Evolutionary conservation across 805 yeast species (phyloP), one percentile per base, ranked within the genome.

Genomic region (Barnettozyma botsteinii): DNA sequence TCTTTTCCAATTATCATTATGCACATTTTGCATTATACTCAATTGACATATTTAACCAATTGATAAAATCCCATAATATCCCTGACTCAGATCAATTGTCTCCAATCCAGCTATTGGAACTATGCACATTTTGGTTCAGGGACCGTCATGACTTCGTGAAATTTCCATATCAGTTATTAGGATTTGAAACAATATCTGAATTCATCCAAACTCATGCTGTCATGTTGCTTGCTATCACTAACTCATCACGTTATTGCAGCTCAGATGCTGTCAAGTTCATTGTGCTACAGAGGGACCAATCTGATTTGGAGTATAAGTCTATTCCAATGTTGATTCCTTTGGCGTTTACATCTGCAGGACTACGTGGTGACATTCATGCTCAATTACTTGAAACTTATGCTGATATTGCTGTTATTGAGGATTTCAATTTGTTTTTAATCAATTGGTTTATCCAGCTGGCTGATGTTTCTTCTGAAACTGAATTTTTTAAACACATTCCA

Each of bases 251-350:
- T 23, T 26, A 14, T 5, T 22, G 8, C 8, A 34, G 32, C 9
- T 22, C n/a, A 1, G 15, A 27, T 4, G 36, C 38, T 13, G 14
- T 38, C 6, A 22, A 18, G 2, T 10, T 23, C 2, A 11, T 37
- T 14, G 3, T 38, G 10, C 20, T 19, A 2, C 33, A 19, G 3
- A 20, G 27, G n/a, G 43, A 35, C 4, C 11, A 40, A 11, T 33
- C 35, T 15, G 51, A 58, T 11, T 25, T 70, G 9, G 45, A 62
- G 8, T 43, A 48, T 5, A 66, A 64, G 10, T 53, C 70, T 22
- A 39, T 72, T 7, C 56, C 73, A 0, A 40, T 60, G n/a, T 48
- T 66, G 1, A 57, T 77, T 1, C 67, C 81, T 0, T 47, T 75
- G 17, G 58, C 76, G 0, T 74, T 61, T 45, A 56, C 73, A 0